Conservation (phyloP, 2,329 filamentous ascomycete species). For the Aspergillus quadricinctus region DNA sequence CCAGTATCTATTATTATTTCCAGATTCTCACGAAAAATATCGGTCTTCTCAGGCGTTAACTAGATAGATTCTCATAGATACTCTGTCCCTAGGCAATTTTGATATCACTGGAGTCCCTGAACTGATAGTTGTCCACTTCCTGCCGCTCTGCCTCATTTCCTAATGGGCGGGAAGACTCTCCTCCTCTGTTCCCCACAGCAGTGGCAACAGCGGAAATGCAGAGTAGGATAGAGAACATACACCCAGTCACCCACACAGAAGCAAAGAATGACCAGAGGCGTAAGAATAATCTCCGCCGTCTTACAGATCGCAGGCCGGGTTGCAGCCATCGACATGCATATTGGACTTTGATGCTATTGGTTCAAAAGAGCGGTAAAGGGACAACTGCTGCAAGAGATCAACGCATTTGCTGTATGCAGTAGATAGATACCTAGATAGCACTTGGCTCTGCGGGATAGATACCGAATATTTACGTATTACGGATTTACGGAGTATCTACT, state of each 20-base stretch:
- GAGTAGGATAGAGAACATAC: not conserved
- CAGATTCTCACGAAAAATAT: not conserved
- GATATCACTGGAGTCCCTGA: not conserved
- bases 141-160: not conserved
- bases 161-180: not conserved
- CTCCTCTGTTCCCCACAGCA: not conserved
- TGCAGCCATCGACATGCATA: slow-evolving; percentile 2
- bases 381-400: slow-evolving; percentile 6
- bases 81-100: not conserved
- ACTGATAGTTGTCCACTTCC: not conserved
- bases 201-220: not conserved
- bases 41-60: not conserved
- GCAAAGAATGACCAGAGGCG: not conserved
- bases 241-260: no score
- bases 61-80: not conserved
- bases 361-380: slow-evolving; percentile 9
- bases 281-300: not conserved
- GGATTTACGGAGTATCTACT: no score
- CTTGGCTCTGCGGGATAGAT: not conserved
- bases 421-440: not conserved
- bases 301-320: not conserved
- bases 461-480: not conserved
- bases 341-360: slow-evolving; percentile 4
- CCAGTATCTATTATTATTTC: not conserved
- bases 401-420: not conserved